These are phyloP conservation scores for Fusarium kyushuense DNA, from an alignment of 2,329 filamentous ascomycete species.

Conservation along the genomic window DNA sequence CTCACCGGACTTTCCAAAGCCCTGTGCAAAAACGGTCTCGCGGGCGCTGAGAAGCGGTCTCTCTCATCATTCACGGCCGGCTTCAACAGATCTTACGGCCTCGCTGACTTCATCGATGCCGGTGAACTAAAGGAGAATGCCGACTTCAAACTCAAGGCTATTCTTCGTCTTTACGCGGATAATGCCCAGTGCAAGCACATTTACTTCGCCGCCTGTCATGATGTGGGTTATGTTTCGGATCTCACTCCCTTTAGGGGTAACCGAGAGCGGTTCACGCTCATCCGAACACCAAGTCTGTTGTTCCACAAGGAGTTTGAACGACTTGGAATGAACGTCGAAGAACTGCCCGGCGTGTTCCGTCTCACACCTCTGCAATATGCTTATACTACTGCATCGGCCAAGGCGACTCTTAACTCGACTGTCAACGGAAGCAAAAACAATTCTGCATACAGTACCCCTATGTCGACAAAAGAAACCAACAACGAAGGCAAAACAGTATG, in stretches of 20 bases:
- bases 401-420: neutral
- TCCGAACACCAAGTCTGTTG: constrained; percentile 59
- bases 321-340: constrained; percentile 63
- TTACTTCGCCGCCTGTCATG: constrained; percentile 72
- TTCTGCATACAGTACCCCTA: constrained; percentile 6
- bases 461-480: constrained; percentile 3
- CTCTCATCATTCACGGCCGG: constrained; percentile 66
- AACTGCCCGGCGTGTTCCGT: constrained; percentile 66
- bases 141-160: constrained; percentile 69
- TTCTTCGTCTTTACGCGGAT: constrained; percentile 64
- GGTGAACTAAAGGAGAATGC: constrained; percentile 70
- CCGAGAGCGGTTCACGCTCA: constrained; percentile 65
- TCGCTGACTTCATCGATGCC: constrained; percentile 72
- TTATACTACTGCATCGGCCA: constrained; percentile 6
- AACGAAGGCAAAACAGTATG: constrained; percentile 29
- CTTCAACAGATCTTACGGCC: constrained; percentile 67
- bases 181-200: constrained; percentile 73
- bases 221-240: constrained; percentile 63
- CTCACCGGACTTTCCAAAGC: constrained; percentile 64
- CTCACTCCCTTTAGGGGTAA: constrained; percentile 65
- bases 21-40: constrained; percentile 59
- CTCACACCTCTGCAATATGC: constrained; percentile 50
- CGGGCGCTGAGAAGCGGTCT: constrained; percentile 67
- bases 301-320: constrained; percentile 66
- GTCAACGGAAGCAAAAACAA: constrained; percentile 2